Evolutionary conservation across 306 rosid species (phyloP).

Genomic region (Quercus aquifolioides): DNA sequence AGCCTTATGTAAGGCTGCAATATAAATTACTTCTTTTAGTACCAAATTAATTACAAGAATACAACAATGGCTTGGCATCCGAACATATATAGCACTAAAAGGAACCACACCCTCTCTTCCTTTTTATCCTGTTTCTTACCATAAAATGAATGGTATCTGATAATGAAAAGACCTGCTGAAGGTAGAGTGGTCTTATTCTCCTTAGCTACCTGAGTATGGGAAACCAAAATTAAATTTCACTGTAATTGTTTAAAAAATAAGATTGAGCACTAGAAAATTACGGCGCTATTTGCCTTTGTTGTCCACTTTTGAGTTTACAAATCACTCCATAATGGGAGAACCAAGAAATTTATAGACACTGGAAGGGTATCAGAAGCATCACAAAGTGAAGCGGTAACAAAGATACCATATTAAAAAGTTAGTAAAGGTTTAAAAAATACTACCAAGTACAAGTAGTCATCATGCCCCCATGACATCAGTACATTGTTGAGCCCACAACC

Average conservation of each 20-base stretch:
- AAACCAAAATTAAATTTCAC: neutral
- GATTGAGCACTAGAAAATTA: neutral
- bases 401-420: too few species aligned
- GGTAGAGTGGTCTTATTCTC: slow-evolving; percentile 23
- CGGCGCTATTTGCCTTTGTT: neutral
- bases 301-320: neutral
- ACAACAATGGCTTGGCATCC: neutral
- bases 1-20: too few species aligned
- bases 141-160: slow-evolving; percentile 34
- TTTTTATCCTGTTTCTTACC: slow-evolving; percentile 2
- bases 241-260: neutral
- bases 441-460: too few species aligned
- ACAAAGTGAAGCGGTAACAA: too few species aligned
- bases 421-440: too few species aligned
- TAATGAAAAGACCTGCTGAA: slow-evolving; percentile 27
- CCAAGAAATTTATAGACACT: neutral
- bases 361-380: too few species aligned
- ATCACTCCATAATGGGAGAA: too few species aligned
- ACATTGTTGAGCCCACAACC: too few species aligned
- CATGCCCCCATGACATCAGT: too few species aligned
- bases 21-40: slow-evolving; percentile 26
- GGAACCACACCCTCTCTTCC: neutral
- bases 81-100: neutral
- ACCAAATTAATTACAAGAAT: slow-evolving; percentile 5
- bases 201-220: slow-evolving; percentile 24